These are phyloP conservation scores for Xylaria sp. DNA, from an alignment of 2,329 filamentous ascomycete species.

Conservation along the genomic window DNA sequence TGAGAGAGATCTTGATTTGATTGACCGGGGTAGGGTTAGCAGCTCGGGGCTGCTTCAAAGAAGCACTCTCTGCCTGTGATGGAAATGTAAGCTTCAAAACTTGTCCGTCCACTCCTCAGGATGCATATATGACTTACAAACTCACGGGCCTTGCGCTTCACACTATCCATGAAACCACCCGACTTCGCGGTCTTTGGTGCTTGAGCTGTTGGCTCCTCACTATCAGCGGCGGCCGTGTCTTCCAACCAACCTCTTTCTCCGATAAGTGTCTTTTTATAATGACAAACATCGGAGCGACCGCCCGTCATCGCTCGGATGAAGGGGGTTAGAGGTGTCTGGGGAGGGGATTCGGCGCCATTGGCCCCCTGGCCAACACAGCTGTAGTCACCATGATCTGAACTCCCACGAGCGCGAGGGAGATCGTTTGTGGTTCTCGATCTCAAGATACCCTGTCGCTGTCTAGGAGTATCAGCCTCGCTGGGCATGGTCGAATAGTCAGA, in stretches of 20 bases:
- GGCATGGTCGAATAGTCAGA: too few relatives aligned
- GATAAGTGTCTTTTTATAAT: constrained; percentile 44
- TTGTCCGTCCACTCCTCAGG: background rate
- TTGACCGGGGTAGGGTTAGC: constrained; percentile 6
- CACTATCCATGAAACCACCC: constrained; percentile 22
- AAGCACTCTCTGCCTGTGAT: constrained; percentile 10
- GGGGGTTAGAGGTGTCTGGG: constrained; percentile 17
- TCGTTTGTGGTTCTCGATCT: too few relatives aligned
- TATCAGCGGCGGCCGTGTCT: constrained; percentile 24
- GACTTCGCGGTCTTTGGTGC: constrained; percentile 22
- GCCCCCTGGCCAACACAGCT: too few relatives aligned
- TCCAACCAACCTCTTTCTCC: constrained; percentile 55
- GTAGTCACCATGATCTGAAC: too few relatives aligned
- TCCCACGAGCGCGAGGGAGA: too few relatives aligned
- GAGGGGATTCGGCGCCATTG: too few relatives aligned
- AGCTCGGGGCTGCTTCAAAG: constrained; percentile 12
- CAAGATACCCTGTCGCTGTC: too few relatives aligned
- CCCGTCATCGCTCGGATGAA: constrained; percentile 30
- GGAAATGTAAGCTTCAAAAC: constrained; percentile 15
- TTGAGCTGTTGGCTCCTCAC: background rate
- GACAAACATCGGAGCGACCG: constrained; percentile 2
- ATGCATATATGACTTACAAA: constrained; percentile 38
- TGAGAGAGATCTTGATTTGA: constrained; percentile 41
- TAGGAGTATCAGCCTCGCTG: too few relatives aligned
- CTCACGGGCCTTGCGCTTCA: constrained; percentile 48